Evolutionary conservation across 1,139 yeast genomes (phyloP).

Genomic region (Starmera stellimalicola): DNA sequence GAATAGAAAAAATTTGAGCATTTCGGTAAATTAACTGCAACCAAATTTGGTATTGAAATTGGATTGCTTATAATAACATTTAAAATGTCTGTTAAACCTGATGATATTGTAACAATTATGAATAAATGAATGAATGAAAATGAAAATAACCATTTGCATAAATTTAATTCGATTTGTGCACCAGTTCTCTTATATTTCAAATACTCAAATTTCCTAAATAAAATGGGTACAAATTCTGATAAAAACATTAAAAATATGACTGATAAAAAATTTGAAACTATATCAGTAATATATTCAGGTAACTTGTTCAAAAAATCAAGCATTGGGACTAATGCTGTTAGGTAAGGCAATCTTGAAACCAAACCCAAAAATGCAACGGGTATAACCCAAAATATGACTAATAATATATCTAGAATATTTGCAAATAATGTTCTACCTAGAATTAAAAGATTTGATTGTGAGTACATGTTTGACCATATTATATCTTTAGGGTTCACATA

Average conservation of each 20-base stretch:
- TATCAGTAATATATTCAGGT: slow-evolving; percentile 44
- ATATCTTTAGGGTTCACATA: slow-evolving; percentile 51
- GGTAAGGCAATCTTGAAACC: slow-evolving; percentile 52
- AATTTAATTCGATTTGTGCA: slow-evolving; percentile 44
- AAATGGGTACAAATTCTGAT: slow-evolving; percentile 43
- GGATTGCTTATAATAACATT: slow-evolving; percentile 64
- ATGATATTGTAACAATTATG: slow-evolving; percentile 75
- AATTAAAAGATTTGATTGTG: slow-evolving; percentile 25
- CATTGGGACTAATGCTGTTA: slow-evolving; percentile 46
- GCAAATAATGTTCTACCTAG: slow-evolving; percentile 33
- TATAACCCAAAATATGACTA: slow-evolving; percentile 53
- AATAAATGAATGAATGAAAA: slow-evolving; percentile 78
- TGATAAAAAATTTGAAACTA: slow-evolving; percentile 51
- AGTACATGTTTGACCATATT: slow-evolving; percentile 45
- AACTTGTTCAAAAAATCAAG: slow-evolving; percentile 39
- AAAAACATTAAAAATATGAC: slow-evolving; percentile 48
- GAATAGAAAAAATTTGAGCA: slow-evolving; percentile 78
- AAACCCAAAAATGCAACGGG: slow-evolving; percentile 69
- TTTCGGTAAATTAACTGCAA: slow-evolving; percentile 71
- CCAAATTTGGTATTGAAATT: slow-evolving; percentile 54
- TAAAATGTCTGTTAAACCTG: slow-evolving; percentile 63
- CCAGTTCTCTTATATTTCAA: slow-evolving; percentile 47
- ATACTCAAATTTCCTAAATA: slow-evolving; percentile 39
- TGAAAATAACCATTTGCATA: slow-evolving; percentile 60
- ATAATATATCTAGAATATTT: slow-evolving; percentile 31